Evolutionary conservation across 2,329 filamentous ascomycete species (phyloP).

Genomic region (Huntiella decipiens): DNA sequence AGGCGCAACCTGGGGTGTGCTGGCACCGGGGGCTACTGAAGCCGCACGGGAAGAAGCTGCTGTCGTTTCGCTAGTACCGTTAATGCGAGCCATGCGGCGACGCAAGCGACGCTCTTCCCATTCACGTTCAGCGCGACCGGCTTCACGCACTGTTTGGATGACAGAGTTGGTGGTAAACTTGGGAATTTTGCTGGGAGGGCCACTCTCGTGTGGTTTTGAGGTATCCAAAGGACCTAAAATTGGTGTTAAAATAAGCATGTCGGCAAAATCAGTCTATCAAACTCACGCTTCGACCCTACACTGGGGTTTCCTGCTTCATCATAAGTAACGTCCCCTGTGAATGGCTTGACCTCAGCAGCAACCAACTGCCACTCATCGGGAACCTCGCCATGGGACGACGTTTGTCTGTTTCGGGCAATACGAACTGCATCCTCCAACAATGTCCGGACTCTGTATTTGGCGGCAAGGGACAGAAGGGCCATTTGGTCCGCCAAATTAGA

Average conservation of each 20-base stretch:
- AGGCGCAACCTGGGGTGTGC: conserved; percentile 38
- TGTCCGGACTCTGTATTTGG: conserved; percentile 58
- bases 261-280: neutral
- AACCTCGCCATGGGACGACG: conserved; percentile 60
- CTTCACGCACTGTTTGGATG: conserved; percentile 34
- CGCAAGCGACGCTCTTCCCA: conserved; percentile 53
- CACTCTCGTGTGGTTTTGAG: conserved; percentile 9
- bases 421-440: conserved; percentile 60
- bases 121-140: conserved; percentile 47
- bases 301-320: neutral
- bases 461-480: conserved; percentile 62
- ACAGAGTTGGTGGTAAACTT: conserved; percentile 32
- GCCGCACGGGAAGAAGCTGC: conserved; percentile 31
- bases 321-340: conserved; percentile 12
- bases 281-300: conserved; percentile 9
- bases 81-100: conserved; percentile 45
- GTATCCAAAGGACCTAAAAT: conserved; percentile 12
- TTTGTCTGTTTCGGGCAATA: conserved; percentile 52
- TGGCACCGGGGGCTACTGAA: conserved; percentile 39
- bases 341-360: conserved; percentile 33
- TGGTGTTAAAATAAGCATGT: neutral
- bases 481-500: conserved; percentile 65
- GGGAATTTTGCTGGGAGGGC: conserved; percentile 25
- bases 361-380: conserved; percentile 59
- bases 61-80: conserved; percentile 33